These are phyloP conservation scores for Sphaerosporella brunnea DNA, from an alignment of 495 filamentous ascomycete genomes.

Conservation along the genomic window DNA sequence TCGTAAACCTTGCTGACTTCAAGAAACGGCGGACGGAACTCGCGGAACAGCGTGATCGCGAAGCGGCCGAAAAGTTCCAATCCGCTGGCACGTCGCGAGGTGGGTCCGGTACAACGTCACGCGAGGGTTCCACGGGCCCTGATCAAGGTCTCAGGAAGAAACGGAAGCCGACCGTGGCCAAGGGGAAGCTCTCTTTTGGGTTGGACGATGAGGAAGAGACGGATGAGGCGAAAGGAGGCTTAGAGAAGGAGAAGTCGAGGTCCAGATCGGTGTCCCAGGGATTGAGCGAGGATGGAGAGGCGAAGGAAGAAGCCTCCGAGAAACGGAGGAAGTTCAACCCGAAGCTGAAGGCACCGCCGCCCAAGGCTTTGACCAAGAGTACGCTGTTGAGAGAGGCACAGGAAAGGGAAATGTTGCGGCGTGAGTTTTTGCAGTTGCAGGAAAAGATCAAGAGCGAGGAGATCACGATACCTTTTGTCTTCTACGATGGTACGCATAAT, in stretches of 20 bases:
- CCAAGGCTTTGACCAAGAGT: constrained; percentile 72
- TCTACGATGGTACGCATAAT: constrained; percentile 57
- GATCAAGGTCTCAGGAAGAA: constrained; percentile 43
- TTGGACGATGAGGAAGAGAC: constrained; percentile 37
- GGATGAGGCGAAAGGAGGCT: constrained; percentile 26
- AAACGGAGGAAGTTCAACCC: constrained; percentile 29
- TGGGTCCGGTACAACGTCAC: constrained; percentile 13
- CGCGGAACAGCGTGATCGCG: constrained; percentile 73
- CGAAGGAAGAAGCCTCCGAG: constrained; percentile 10
- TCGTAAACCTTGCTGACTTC: constrained; percentile 85
- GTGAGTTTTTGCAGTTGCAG: constrained; percentile 69
- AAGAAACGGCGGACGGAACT: constrained; percentile 92
- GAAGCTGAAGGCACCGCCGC: constrained; percentile 40
- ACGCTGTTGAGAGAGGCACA: constrained; percentile 64
- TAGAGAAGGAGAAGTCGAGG: not conserved
- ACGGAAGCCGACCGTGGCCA: constrained; percentile 36
- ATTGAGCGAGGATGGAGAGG: constrained; percentile 23
- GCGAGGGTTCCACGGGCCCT: constrained; percentile 21
- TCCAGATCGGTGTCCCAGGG: constrained; percentile 8
- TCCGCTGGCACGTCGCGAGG: constrained; percentile 26
- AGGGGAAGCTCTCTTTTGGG: constrained; percentile 54
- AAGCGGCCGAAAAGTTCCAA: constrained; percentile 49
- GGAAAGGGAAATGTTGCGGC: constrained; percentile 62
- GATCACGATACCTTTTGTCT: constrained; percentile 85
- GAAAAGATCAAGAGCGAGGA: constrained; percentile 77